These are phyloP conservation scores for Tricholoma sp. DNA, from an alignment of 768 basidiomycete genomes.

Conservation along the genomic window DNA sequence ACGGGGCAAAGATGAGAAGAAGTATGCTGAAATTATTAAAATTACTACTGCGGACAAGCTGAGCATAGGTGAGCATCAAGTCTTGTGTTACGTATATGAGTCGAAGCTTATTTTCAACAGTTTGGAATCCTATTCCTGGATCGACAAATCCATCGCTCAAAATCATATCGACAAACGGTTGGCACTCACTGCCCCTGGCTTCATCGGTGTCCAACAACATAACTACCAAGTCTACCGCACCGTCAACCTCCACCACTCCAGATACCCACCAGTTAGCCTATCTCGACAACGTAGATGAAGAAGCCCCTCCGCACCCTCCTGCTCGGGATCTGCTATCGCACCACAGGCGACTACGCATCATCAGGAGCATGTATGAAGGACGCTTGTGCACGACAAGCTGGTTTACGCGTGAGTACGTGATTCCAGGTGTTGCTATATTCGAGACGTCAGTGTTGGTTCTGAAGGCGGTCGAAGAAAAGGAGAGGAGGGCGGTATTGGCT, in stretches of 20 bases:
- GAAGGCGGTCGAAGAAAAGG: slow-evolving; percentile 43
- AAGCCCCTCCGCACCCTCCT: slow-evolving; percentile 64
- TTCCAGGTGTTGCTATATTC: slow-evolving; percentile 59
- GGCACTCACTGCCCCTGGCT: slow-evolving; percentile 36
- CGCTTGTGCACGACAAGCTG: slow-evolving; percentile 36
- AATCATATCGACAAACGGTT: slow-evolving; percentile 55
- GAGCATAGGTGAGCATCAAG: slow-evolving; percentile 53
- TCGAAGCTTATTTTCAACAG: slow-evolving; percentile 37
- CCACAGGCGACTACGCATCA: slow-evolving; percentile 38
- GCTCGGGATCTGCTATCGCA: slow-evolving; percentile 63
- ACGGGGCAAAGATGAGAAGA: slow-evolving; percentile 44
- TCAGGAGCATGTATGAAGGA: slow-evolving; percentile 49
- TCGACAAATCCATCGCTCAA: slow-evolving; percentile 46
- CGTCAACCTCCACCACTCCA: slow-evolving; percentile 1
- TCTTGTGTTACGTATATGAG: not conserved
- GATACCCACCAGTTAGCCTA: slow-evolving; percentile 19
- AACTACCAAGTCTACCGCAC: too few relatives aligned
- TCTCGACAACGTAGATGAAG: slow-evolving; percentile 68
- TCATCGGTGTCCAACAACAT: not conserved
- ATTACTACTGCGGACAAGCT: slow-evolving; percentile 76
- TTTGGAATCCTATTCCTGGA: slow-evolving; percentile 76
- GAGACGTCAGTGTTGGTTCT: slow-evolving; percentile 70
- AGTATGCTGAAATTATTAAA: slow-evolving; percentile 50
- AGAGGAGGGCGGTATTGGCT: slow-evolving; percentile 10
- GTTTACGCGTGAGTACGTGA: slow-evolving; percentile 55